phyloP scores from a whole-genome alignment of 2,329 filamentous ascomycete species.

The Aurifilum marmelostoma region DNA sequence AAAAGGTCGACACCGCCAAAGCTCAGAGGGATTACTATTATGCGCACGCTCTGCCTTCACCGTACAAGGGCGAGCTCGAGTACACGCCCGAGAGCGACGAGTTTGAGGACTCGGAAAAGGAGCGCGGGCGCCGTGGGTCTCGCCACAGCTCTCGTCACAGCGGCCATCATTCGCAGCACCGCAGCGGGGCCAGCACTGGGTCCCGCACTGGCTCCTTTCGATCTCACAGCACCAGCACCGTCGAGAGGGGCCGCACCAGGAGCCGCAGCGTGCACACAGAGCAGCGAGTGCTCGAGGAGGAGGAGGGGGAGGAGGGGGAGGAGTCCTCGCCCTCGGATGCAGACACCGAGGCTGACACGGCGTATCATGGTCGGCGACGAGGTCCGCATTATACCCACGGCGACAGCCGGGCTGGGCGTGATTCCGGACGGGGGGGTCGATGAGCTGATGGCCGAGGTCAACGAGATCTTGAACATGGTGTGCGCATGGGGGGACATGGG shows the following conservation, averaged over 20 bases:
- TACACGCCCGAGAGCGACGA: slow-evolving; percentile 23
- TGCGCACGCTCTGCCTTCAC: slow-evolving; percentile 26
- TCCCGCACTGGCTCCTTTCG: slow-evolving; percentile 13
- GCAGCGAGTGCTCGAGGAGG: slow-evolving; percentile 17
- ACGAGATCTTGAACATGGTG: slow-evolving; percentile 13
- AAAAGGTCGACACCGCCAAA: slow-evolving; percentile 25
- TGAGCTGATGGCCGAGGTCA: neutral
- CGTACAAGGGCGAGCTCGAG: slow-evolving; percentile 28
- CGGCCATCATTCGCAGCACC: neutral
- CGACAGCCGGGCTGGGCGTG: neutral
- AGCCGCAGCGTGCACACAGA: slow-evolving; percentile 28
- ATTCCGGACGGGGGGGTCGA: neutral
- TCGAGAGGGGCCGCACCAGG: slow-evolving; percentile 24
- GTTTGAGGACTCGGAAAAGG: slow-evolving; percentile 20
- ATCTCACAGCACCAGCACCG: slow-evolving; percentile 23
- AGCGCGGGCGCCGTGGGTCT: slow-evolving; percentile 10
- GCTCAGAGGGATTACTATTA: slow-evolving; percentile 28
- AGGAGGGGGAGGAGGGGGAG: neutral
- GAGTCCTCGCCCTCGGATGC: slow-evolving; percentile 10
- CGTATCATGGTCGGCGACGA: slow-evolving; percentile 15
- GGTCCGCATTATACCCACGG: slow-evolving; percentile 6
- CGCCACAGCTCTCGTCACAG: neutral
- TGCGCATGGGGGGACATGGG: slow-evolving; percentile 18
- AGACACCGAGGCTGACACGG: slow-evolving; percentile 23
- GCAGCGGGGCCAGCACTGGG: slow-evolving; percentile 1